These are phyloP conservation scores for Tetrastigma voinierianum DNA, from an alignment of 164 flowering plant genomes.

Conservation along the genomic window DNA sequence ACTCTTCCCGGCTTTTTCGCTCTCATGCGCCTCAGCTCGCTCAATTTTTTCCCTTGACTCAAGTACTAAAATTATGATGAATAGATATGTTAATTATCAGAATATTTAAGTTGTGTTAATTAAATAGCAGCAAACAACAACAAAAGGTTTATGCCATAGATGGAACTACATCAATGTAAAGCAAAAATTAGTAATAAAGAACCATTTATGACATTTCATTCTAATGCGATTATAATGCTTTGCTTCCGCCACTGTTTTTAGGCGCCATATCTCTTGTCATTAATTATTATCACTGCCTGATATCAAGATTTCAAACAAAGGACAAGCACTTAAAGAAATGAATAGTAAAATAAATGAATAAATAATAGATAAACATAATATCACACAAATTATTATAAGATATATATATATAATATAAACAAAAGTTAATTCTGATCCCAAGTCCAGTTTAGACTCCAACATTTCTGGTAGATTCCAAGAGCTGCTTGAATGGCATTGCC, in stretches of 20 bases:
- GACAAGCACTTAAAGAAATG: not conserved
- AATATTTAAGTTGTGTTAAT: no score
- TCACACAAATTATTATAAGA: no score
- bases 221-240: slow-evolving; percentile 69
- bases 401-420: not conserved
- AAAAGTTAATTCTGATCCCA: slow-evolving; percentile 96
- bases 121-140: no score
- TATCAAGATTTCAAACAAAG: slow-evolving; percentile 10
- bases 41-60: slow-evolving; percentile 83
- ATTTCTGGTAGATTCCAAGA: slow-evolving; percentile 84
- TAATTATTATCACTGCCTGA: slow-evolving; percentile 87
- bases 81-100: no score
- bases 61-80: slow-evolving; percentile 50
- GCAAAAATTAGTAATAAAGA: not conserved
- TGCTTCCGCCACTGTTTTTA: slow-evolving; percentile 94
- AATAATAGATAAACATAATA: not conserved
- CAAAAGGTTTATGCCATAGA: not conserved
- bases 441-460: slow-evolving; percentile 94
- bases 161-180: not conserved
- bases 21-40: slow-evolving; percentile 78
- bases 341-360: not conserved
- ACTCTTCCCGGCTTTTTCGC: slow-evolving; percentile 94
- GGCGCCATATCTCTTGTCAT: slow-evolving; percentile 96
- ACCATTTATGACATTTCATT: not conserved
- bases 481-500: slow-evolving; percentile 92